Percentiles rank a stretch among this genome's conserved stretches.
Evolutionary conservation across 345 rosid genomes (phyloP).

Genomic region (Melaleuca quinquenervia): DNA sequence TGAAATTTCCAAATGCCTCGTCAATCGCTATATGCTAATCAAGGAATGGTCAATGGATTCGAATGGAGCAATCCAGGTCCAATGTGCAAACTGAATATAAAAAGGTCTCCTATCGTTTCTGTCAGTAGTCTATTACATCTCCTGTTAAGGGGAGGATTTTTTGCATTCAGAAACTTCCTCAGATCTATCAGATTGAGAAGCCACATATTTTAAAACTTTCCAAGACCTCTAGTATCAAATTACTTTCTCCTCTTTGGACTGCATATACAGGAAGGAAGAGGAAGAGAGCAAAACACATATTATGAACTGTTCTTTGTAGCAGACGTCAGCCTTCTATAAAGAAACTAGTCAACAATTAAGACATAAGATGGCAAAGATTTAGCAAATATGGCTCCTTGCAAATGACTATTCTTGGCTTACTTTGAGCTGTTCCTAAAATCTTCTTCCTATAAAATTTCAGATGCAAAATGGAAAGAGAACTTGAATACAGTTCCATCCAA

Average conservation of each 20-base stretch:
- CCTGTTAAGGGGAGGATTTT: neutral
- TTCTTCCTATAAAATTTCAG: neutral
- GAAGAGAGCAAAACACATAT: neutral
- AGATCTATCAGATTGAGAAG: neutral
- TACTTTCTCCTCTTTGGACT: neutral
- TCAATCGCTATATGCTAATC: neutral
- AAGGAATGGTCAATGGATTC: neutral
- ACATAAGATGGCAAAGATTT: neutral
- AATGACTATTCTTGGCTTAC: neutral
- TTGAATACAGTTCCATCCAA: neutral
- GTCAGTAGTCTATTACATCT: neutral
- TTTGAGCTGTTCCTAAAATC: neutral
- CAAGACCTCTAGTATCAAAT: neutral
- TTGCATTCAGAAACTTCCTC: neutral
- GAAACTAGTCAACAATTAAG: neutral
- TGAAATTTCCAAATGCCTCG: neutral
- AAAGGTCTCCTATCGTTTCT: neutral
- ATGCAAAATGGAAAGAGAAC: neutral
- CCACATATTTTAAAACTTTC: neutral
- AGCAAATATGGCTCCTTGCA: neutral
- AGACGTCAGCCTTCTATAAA: neutral
- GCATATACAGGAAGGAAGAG: neutral
- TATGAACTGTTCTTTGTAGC: neutral
- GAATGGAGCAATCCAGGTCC: neutral
- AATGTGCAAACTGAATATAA: neutral